Percentiles rank a stretch among this genome's conserved stretches.
These are phyloP conservation scores for Fabrea salina DNA, from an alignment of 169 alveolate species.

Conservation along the genomic window DNA sequence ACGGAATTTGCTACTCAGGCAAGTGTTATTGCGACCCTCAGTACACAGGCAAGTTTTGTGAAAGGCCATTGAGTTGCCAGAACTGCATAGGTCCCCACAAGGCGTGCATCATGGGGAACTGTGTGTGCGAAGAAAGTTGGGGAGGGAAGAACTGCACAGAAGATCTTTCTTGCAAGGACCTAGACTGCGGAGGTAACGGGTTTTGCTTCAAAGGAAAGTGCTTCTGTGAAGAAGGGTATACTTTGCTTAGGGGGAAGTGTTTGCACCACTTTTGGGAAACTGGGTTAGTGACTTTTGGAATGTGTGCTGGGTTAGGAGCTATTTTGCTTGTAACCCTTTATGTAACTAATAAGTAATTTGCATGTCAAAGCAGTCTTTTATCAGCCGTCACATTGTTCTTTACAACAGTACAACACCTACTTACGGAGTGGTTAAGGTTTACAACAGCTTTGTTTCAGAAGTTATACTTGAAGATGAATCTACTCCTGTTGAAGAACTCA, in stretches of 20 bases:
- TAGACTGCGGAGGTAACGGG: conserved; percentile 7
- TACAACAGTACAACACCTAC: background rate
- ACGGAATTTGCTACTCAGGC: conserved; percentile 7
- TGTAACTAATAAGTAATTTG: no score
- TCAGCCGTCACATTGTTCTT: background rate
- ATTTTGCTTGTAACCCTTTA: no score
- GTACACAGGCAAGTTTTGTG: conserved; percentile 12
- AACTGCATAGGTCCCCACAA: conserved; percentile 13
- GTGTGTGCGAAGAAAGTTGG: conserved; percentile 12
- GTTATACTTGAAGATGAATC: background rate
- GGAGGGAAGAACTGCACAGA: background rate
- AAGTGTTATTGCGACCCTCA: background rate
- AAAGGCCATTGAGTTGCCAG: background rate
- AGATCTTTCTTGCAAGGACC: background rate
- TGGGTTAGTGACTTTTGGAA: no score
- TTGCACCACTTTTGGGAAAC: no score
- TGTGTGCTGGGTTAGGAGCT: no score
- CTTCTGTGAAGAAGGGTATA: conserved; percentile 12
- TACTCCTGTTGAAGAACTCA: background rate
- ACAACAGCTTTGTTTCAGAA: background rate
- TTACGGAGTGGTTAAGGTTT: conserved; percentile 10
- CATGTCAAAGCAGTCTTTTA: background rate
- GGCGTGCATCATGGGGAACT: background rate
- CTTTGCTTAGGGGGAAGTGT: no score
- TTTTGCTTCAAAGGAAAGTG: background rate